Conservation (phyloP, 306 rosid species). For the Fragaria nilgerrensis region DNA sequence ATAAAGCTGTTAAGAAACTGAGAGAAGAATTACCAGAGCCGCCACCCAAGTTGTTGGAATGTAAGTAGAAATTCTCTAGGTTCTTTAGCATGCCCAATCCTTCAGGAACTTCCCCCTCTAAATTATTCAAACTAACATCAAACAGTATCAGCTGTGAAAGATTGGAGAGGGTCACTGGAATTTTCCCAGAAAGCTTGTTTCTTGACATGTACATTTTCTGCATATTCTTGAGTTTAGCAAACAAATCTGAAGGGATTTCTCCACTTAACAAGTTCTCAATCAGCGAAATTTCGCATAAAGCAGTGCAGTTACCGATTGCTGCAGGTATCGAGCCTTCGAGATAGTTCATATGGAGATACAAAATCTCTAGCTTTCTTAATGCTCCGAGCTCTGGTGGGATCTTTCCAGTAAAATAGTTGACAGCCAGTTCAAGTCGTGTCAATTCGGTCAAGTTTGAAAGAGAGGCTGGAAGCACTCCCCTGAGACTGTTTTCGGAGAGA, state of each 20-base stretch:
- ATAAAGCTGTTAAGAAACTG: slow-evolving; percentile 26
- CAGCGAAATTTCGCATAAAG: slow-evolving; percentile 16
- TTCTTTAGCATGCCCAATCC: slow-evolving; percentile 24
- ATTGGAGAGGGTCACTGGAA: slow-evolving; percentile 30
- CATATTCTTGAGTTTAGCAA: slow-evolving; percentile 23
- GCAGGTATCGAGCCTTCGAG: slow-evolving; percentile 23
- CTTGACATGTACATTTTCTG: slow-evolving; percentile 9
- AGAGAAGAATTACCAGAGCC: slow-evolving; percentile 25
- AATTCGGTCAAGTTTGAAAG: slow-evolving; percentile 24
- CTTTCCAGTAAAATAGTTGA: slow-evolving; percentile 23
- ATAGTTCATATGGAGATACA: slow-evolving; percentile 16
- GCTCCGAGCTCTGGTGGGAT: slow-evolving; percentile 31
- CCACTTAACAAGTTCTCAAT: slow-evolving; percentile 14
- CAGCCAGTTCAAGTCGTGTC: slow-evolving; percentile 12
- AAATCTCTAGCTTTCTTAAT: slow-evolving; percentile 18
- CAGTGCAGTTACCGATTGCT: slow-evolving; percentile 27
- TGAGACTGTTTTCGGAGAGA: slow-evolving; percentile 4
- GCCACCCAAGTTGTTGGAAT: slow-evolving; percentile 22
- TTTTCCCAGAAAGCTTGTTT: slow-evolving; percentile 25
- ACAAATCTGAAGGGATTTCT: slow-evolving; percentile 25
- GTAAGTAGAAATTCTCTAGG: slow-evolving; percentile 29
- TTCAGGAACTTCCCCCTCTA: slow-evolving; percentile 26
- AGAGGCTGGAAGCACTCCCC: slow-evolving; percentile 17
- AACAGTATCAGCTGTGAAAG: slow-evolving; percentile 31
- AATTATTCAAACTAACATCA: slow-evolving; percentile 21